Evolutionary conservation across 202 grass and related monocot genomes (phyloP), one percentile per base, ranked within the genome.

Genomic region (Schoenoplectus tabernaemontani): DNA sequence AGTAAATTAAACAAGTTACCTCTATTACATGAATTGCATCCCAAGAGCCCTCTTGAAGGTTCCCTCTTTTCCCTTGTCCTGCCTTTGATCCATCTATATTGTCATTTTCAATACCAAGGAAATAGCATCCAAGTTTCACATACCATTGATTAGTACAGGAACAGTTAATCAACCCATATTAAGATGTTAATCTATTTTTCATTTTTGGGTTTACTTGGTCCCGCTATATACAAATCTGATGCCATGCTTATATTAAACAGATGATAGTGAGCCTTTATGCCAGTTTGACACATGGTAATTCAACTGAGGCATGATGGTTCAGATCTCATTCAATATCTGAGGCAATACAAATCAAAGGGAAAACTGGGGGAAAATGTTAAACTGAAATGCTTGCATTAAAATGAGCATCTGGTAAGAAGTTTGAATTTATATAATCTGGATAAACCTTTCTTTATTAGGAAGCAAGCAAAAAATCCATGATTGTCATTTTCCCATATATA

Each of bases 371-470:
- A 32, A 48, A 16, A 42, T 7, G 64, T 69, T 44, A 9, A 78
- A 53, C 3, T 39, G 0, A 59, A 71, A 57, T 82, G 41, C 69
- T 9, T 34, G 70, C 70, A 75, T 34, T 75, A 16, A 19, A 75
- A 75, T 53, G 24, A 74, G 46, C 13, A 4, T 32, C 20, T 32
- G 47, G 69, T 53, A 74, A 54, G 15, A 75, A 54, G 26, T 46
- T 36, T 34, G 12, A 23, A 60, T 59, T 44, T 38, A 41, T 42
- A 61, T 61, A 9, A 7, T 3, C 42, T 2, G 1, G 16, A n/a
- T n/a, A n/a, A 30, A 99, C 92, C 89, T 93, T 99, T 99, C 84
- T 99, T 99, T 83, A 96, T 93, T 81, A 99, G 91, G 86, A 98
- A 98, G 79, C 91, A 98, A 34, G 90, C 88, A 26, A 98, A 88